Percentiles rank a stretch among this genome's conserved stretches.
These are phyloP conservation scores for Fonsecaea erecta DNA, from an alignment of 2,329 filamentous ascomycete genomes.

Conservation along the genomic window DNA sequence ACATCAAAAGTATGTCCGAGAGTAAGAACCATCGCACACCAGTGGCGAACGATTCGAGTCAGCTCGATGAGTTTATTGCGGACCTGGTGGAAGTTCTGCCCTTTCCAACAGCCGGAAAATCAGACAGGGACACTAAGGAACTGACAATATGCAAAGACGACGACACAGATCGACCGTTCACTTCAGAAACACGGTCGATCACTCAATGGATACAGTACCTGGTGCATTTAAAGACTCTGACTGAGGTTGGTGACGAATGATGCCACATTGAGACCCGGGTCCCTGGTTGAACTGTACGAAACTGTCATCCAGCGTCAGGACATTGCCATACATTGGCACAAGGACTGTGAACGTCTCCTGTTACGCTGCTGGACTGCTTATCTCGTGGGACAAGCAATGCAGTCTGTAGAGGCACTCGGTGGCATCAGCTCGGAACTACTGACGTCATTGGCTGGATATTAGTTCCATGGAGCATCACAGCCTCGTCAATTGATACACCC, in stretches of 20 bases:
- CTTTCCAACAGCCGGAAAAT: not conserved
- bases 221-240: too few relatives aligned
- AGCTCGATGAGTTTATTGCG: not conserved
- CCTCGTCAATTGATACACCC: constrained; percentile 1
- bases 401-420: too few relatives aligned
- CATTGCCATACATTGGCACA: not conserved
- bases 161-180: not conserved
- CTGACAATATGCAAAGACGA: not conserved
- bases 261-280: not conserved
- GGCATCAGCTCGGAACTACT: not conserved
- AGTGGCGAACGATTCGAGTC: not conserved
- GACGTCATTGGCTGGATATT: constrained; percentile 25
- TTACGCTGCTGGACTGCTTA: not conserved
- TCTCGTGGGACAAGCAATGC: not conserved
- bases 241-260: too few relatives aligned
- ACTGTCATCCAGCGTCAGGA: not conserved
- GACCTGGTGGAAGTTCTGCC: too few relatives aligned
- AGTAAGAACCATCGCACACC: too few relatives aligned
- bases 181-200: not conserved
- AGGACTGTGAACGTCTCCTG: not conserved
- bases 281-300: not conserved
- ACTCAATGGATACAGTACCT: too few relatives aligned
- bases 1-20: too few relatives aligned
- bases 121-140: not conserved
- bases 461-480: constrained; percentile 4